These are phyloP conservation scores for Peltaster fructicola DNA, from an alignment of 2,329 filamentous ascomycete genomes.

Conservation along the genomic window DNA sequence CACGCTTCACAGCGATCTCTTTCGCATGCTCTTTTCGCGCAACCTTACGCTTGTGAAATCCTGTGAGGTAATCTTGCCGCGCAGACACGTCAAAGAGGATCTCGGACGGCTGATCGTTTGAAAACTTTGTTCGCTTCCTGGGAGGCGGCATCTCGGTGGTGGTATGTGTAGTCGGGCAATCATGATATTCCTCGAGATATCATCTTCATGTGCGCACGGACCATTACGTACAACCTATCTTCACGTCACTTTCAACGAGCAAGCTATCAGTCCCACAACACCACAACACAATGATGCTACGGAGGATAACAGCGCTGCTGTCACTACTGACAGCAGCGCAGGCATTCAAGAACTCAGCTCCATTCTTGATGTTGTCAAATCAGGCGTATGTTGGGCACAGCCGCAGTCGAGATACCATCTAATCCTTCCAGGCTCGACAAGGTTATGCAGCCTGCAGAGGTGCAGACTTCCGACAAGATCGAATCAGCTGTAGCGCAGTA, in stretches of 20 bases:
- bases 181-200: too few species aligned
- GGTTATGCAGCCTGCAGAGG: too few species aligned
- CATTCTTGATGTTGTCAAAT: constrained; percentile 77
- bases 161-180: constrained; percentile 9
- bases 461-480: too few species aligned
- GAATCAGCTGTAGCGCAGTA: too few species aligned
- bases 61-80: constrained; percentile 75
- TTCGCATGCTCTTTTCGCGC: constrained; percentile 72
- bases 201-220: too few species aligned
- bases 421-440: too few species aligned
- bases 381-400: constrained; percentile 42
- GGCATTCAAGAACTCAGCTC: constrained; percentile 73
- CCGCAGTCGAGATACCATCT: constrained; percentile 1
- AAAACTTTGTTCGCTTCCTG: constrained; percentile 49
- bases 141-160: constrained; percentile 33
- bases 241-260: too few species aligned
- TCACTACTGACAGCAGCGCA: constrained; percentile 25
- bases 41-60: constrained; percentile 90
- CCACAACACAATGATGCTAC: constrained; percentile 10
- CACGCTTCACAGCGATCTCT: constrained; percentile 60
- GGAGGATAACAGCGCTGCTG: constrained; percentile 10
- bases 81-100: constrained; percentile 69
- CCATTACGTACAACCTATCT: too few species aligned
- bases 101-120: constrained; percentile 49
- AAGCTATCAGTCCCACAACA: too few species aligned